phyloP scores from a whole-genome alignment of 2,329 filamentous ascomycete genomes.

The Fusarium algeriense region DNA sequence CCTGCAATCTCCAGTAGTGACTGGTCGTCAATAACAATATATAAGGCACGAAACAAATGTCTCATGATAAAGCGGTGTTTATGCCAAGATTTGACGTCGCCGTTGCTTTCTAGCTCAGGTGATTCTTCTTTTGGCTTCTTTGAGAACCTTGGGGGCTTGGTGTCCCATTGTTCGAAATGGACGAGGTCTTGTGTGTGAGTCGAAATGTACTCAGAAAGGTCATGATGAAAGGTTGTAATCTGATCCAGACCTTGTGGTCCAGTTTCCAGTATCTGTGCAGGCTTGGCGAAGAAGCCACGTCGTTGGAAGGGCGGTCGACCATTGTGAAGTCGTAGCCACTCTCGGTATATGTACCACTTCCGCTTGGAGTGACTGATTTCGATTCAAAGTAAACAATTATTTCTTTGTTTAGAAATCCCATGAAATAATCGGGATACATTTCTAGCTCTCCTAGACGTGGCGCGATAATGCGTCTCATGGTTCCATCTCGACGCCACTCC shows the following conservation, averaged over 20 bases:
- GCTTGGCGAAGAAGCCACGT: slow-evolving; percentile 8
- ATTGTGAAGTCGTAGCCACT: slow-evolving; percentile 4
- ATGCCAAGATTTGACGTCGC: slow-evolving; percentile 1
- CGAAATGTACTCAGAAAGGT: background rate
- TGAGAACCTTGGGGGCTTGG: background rate
- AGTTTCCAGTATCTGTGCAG: background rate
- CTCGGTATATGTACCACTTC: background rate
- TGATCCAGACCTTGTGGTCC: background rate
- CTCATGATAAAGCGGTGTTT: background rate
- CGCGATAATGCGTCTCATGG: no score
- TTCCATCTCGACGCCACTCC: no score
- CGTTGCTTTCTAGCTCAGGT: background rate
- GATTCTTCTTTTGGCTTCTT: background rate
- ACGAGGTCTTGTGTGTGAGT: background rate
- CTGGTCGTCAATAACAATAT: slow-evolving; percentile 8
- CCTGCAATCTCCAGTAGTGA: background rate
- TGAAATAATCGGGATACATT: background rate
- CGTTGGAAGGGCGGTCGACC: slow-evolving; percentile 1
- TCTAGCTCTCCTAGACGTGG: no score
- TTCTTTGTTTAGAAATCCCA: slow-evolving; percentile 13
- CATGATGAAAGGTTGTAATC: background rate
- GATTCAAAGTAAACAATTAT: slow-evolving; percentile 10
- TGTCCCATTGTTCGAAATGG: background rate
- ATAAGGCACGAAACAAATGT: background rate
- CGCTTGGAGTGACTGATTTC: background rate